Evolutionary conservation across 129 eudicot species (phyloP).

Genomic region (Chrysanthemum seticuspe): DNA sequence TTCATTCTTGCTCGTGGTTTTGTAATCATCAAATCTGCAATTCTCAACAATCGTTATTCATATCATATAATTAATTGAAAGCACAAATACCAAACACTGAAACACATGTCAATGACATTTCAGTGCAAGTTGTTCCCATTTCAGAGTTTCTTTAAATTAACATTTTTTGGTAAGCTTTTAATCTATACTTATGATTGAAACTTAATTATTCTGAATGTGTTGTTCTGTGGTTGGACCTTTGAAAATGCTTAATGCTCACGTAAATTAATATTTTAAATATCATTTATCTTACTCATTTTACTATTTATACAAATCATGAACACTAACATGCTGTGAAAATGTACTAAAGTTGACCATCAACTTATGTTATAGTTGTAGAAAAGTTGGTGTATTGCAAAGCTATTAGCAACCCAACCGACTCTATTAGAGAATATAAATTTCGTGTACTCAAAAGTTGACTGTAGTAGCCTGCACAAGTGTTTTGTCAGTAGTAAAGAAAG

Average conservation of each 20-base stretch:
- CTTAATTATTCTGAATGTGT: neutral
- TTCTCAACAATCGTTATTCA: neutral
- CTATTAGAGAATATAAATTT: conserved; percentile 54
- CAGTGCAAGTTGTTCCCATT: neutral
- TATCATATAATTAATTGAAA: neutral
- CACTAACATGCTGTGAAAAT: neutral
- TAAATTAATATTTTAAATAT: neutral
- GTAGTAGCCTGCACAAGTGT: conserved; percentile 50
- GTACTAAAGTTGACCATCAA: neutral
- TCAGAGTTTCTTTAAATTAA: neutral
- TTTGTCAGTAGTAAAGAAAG: too few species aligned
- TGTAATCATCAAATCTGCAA: too few species aligned
- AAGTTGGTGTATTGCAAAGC: conserved; percentile 93
- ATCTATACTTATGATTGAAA: neutral
- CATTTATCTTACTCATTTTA: neutral
- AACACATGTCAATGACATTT: neutral
- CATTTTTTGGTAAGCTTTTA: neutral
- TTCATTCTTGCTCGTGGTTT: too few species aligned
- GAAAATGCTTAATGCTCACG: conserved; percentile 50
- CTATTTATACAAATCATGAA: neutral
- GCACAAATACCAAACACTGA: too few species aligned
- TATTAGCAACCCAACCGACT: conserved; percentile 51
- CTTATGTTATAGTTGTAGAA: conserved; percentile 40
- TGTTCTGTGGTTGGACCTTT: conserved; percentile 45
- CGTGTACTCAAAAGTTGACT: conserved; percentile 66